Evolutionary conservation across 2,329 filamentous ascomycete species (phyloP).

Genomic region (Botryotinia convoluta): DNA sequence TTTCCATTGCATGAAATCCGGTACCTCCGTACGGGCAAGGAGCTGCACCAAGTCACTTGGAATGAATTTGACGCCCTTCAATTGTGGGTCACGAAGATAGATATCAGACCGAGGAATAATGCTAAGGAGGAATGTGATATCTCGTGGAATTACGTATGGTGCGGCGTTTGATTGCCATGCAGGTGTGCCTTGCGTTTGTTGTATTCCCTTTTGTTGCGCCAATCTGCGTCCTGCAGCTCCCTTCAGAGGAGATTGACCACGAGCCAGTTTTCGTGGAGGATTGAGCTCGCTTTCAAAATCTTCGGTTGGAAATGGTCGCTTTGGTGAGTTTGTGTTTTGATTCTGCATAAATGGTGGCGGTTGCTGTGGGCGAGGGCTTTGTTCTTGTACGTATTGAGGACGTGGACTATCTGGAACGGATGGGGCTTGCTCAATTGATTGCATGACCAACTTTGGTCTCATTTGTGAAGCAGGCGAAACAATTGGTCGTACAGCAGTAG

Average conservation of each 20-base stretch:
- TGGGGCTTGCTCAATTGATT: constrained; percentile 51
- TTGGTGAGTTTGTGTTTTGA: constrained; percentile 40
- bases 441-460: constrained; percentile 57
- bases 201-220: constrained; percentile 63
- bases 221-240: constrained; percentile 82
- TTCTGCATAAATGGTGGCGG: constrained; percentile 33
- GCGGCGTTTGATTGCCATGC: constrained; percentile 37
- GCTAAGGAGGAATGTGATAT: constrained; percentile 57
- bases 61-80: constrained; percentile 53
- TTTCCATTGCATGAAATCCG: constrained; percentile 58
- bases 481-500: constrained; percentile 75
- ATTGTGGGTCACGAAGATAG: constrained; percentile 58
- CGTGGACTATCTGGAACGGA: constrained; percentile 43
- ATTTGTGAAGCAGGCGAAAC: constrained; percentile 79
- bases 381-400: constrained; percentile 33
- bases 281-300: constrained; percentile 69
- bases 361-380: constrained; percentile 37
- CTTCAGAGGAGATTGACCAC: constrained; percentile 91
- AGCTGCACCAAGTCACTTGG: constrained; percentile 70
- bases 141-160: constrained; percentile 67
- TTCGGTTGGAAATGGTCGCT: constrained; percentile 49
- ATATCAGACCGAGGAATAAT: constrained; percentile 62
- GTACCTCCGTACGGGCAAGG: constrained; percentile 65
- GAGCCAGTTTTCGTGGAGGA: constrained; percentile 79
- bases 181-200: constrained; percentile 47